Base-by-base conservation (phyloP, 2,329 filamentous ascomycete species). In the Hypoxylon sp. region DNA sequence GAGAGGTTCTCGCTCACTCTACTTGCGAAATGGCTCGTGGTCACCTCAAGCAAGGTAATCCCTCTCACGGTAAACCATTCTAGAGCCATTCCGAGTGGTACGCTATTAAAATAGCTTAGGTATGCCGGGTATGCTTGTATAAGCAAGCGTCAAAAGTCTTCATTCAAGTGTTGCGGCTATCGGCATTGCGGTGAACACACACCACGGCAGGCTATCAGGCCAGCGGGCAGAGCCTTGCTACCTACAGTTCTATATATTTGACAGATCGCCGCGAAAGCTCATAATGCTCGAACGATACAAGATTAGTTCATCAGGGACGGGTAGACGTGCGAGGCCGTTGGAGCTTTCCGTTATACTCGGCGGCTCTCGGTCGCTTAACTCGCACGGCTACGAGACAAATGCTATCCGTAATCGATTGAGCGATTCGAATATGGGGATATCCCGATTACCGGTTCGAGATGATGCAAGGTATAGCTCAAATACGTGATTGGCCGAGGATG, bases 361-460 rank as follows among this genome's bases (percentile, higher is more conserved):
- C 60, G 60, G 67, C 65, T 70, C 58, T 70, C 67, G 67, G 67
- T 55, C 41, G 17, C 33, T 51, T 29, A 41, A 27, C n/a, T 15
- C 55, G 49, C 23, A 59, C 65, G 66, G 66, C 63, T 65, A 65
- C 51, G 50, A 46, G 55, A 56, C 49, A 38, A 13, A 49, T 35
- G n/a, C 31, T 17, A 17, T 15, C 31, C 8, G 31, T 15, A 42
- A 31, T 29, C 55, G 50, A 60, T 63, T 63, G 57, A 53, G 17
- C 21, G 21, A 17, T n/a, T 4, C 5, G 54, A 63, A 60, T 60
- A 58, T 60, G 60, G 60, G 56, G 60, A 55, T 47, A 23, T 15
- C 15, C 63, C 63, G 63, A 63, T 63, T 65, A 63, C 68, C 68
- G 68, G 63, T 64, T 68, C 60, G 64, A 66, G 67, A 65, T 56